These are phyloP conservation scores for Teratosphaeria viscida DNA, from an alignment of 2,329 filamentous ascomycete genomes.

Conservation along the genomic window DNA sequence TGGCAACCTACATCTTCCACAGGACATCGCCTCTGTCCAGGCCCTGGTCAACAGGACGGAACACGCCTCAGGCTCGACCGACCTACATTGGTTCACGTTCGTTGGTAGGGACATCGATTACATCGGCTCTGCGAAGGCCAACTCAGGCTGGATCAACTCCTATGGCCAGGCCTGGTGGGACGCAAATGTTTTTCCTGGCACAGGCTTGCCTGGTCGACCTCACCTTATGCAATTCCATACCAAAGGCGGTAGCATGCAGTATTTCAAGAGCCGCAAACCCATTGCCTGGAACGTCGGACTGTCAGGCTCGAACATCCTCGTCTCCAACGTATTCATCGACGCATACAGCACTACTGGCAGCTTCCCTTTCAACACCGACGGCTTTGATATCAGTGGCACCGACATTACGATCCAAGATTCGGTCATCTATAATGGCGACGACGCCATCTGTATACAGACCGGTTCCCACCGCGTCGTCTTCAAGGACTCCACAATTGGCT, in stretches of 20 bases:
- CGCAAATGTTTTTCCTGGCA: conserved; percentile 29
- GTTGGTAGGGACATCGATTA: conserved; percentile 25
- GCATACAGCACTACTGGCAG: conserved; percentile 25
- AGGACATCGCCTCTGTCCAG: conserved; percentile 31
- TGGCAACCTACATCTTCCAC: conserved; percentile 36
- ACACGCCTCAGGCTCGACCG: conserved; percentile 22
- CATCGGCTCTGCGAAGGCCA: conserved; percentile 26
- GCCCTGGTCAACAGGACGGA: conserved; percentile 18
- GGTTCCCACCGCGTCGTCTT: conserved; percentile 32
- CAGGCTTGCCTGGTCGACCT: conserved; percentile 30
- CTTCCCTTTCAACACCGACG: conserved; percentile 36
- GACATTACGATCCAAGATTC: conserved; percentile 22
- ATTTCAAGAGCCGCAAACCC: conserved; percentile 35
- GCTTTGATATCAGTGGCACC: conserved; percentile 25
- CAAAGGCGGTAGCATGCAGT: conserved; percentile 26
- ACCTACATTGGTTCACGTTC: conserved; percentile 31
- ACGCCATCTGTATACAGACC: conserved; percentile 32
- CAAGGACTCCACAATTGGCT: conserved; percentile 32
- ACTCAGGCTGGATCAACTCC: conserved; percentile 36
- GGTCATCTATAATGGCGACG: conserved; percentile 35
- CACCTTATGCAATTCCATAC: conserved; percentile 32
- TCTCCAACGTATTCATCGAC: conserved; percentile 32
- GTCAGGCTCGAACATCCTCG: conserved; percentile 30
- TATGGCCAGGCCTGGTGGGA: conserved; percentile 40
- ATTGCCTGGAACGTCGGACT: conserved; percentile 35